These are phyloP conservation scores for Chaetomiaceae sp. DNA, from an alignment of 2,329 filamentous ascomycete genomes.

Conservation along the genomic window DNA sequence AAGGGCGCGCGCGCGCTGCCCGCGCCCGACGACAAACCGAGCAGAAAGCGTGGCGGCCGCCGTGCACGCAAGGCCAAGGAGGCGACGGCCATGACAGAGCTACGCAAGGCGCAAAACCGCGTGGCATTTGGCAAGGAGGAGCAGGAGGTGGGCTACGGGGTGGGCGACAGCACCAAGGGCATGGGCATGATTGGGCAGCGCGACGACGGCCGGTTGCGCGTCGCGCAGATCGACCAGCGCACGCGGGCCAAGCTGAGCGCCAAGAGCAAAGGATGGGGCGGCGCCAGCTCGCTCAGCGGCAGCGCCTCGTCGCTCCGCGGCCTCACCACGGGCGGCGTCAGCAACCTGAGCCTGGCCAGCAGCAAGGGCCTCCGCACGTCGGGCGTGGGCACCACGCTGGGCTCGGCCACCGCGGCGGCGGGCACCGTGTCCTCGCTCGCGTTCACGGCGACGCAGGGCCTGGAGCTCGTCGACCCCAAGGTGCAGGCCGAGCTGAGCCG, in stretches of 20 bases:
- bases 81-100: constrained; percentile 91
- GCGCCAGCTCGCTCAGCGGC: constrained; percentile 50
- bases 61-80: constrained; percentile 93
- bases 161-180: constrained; percentile 76
- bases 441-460: constrained; percentile 89
- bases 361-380: constrained; percentile 74
- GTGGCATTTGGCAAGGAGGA: constrained; percentile 96
- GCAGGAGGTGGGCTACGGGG: constrained; percentile 84
- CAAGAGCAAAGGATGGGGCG: constrained; percentile 94
- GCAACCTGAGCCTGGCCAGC: constrained; percentile 63
- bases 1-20: constrained; percentile 81
- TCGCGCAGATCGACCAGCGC: constrained; percentile 83
- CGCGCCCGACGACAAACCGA: constrained; percentile 90
- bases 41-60: constrained; percentile 84
- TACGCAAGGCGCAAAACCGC: constrained; percentile 92
- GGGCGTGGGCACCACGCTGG: constrained; percentile 67
- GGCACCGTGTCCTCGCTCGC: constrained; percentile 83
- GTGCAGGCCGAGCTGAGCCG: constrained; percentile 78
- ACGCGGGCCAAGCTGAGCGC: constrained; percentile 89
- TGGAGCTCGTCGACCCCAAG: constrained; percentile 94
- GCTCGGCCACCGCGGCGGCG: constrained; percentile 42
- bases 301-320: constrained; percentile 76
- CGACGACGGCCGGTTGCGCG: constrained; percentile 83
- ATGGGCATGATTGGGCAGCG: constrained; percentile 91
- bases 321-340: constrained; percentile 55